Percentiles rank a stretch among this genome's conserved stretches.
Evolutionary conservation across 306 rosid species (phyloP).

Genomic region (Corylus americana): DNA sequence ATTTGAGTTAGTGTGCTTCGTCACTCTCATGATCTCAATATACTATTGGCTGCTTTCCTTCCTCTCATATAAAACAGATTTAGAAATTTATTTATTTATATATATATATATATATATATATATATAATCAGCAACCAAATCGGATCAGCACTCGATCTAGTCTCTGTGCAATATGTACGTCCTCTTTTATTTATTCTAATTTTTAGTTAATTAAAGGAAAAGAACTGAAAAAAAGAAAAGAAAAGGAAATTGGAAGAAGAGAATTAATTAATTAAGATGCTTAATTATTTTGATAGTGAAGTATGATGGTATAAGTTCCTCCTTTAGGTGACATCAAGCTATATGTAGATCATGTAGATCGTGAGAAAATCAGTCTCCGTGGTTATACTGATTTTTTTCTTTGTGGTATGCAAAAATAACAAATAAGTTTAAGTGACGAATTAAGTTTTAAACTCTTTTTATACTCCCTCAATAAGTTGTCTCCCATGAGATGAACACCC

Average conservation of each 20-base stretch:
- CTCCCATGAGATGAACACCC: too few species aligned
- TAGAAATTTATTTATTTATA: too few species aligned
- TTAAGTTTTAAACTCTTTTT: too few species aligned
- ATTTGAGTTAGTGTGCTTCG: conserved; percentile 30
- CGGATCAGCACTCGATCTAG: background rate
- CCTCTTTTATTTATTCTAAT: background rate
- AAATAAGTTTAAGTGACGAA: too few species aligned
- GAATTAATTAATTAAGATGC: too few species aligned
- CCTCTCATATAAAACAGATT: background rate
- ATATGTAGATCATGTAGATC: too few species aligned
- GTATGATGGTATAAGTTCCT: background rate
- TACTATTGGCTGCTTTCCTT: conserved; percentile 22
- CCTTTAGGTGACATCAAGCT: background rate
- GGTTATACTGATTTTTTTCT: too few species aligned
- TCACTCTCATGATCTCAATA: conserved; percentile 25
- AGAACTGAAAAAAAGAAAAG: too few species aligned
- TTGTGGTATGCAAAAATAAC: too few species aligned
- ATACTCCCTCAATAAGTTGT: too few species aligned
- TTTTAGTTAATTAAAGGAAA: background rate
- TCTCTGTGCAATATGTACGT: background rate
- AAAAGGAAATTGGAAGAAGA: background rate
- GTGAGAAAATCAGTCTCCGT: background rate
- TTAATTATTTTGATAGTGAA: background rate
- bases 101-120: background rate
- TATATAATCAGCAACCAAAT: conserved; percentile 20